Evolutionary conservation across 352 stramenopile genomes (phyloP), one percentile per base, ranked within the genome.

Genomic region (Lagenidium sp.): DNA sequence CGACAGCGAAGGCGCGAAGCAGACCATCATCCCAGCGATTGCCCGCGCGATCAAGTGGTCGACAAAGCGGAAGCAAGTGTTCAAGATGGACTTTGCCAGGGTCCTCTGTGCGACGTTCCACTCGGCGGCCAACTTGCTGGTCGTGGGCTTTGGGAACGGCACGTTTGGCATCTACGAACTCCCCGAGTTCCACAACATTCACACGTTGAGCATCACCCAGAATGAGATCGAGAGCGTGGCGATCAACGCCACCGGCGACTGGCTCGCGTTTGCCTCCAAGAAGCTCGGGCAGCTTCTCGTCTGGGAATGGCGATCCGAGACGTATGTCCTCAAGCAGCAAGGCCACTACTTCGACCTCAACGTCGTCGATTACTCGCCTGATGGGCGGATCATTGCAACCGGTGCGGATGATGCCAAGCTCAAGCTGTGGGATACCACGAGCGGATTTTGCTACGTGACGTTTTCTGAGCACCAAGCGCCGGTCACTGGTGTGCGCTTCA

Each of bases 261-360:
- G 97, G 97, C 71, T 99, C 36, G 96, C 95, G 11, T 96, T 99
- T 45, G 97, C 92, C 12, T 98, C 89, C 44, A 87, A 94, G 29
- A 93, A 95, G 41, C 91, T 97, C n/a, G 95, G 97, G n/a, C 97
- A 99, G 71, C 64, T 99, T 21, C 73, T 99, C 15, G 96, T 99
- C 25, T 99, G 97, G 97, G 97, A 99, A 57, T 99, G 97, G 97
- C 79, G 97, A 47, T 98, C 89, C 0, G 97, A 99, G 79, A 98
- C 95, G 18, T 99, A 99, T 53, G 92, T 99, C 35, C 72, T 99
- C 11, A 99, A 99, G 67, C 97, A 99, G 66, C 95, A 98, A 53
- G 97, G 97, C 36, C 97, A 99, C 75, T 97, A 96, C 42, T 98
- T 99, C 57, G 95, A 97, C 50, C 83, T 99, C 51, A 97, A 97